Evolutionary conservation across 2,329 filamentous ascomycete species (phyloP).

Genomic region (Stylonectria norvegica): DNA sequence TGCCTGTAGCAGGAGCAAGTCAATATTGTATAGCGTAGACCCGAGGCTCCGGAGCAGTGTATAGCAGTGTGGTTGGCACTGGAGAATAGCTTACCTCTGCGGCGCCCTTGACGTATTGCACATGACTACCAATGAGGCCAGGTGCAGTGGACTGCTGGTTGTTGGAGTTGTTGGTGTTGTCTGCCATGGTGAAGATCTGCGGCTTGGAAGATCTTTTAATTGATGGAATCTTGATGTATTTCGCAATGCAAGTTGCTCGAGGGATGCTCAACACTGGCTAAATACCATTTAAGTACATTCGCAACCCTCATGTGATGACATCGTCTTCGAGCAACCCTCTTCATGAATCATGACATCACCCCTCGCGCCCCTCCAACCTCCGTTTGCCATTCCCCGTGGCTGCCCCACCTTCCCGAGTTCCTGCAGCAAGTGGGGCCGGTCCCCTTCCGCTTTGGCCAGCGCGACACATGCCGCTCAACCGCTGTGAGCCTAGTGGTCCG

Average conservation of each 20-base stretch:
- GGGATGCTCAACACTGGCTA: neutral
- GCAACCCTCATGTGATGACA: conserved; percentile 25
- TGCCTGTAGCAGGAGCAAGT: conserved; percentile 37
- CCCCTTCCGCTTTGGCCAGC: conserved; percentile 12
- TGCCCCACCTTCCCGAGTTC: neutral
- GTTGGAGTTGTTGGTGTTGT: conserved; percentile 27
- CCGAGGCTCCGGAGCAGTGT: too few relatives aligned
- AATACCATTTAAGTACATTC: conserved; percentile 20
- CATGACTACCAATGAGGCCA: conserved; percentile 61
- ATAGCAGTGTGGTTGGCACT: neutral
- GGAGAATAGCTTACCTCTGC: conserved; percentile 51
- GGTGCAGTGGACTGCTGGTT: conserved; percentile 40
- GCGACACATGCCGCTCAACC: conserved; percentile 10
- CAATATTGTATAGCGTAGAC: neutral
- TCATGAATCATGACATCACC: conserved; percentile 28
- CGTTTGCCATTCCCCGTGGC: conserved; percentile 1
- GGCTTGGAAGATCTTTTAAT: too few relatives aligned
- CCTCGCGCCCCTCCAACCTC: neutral
- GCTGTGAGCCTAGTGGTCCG: conserved; percentile 10
- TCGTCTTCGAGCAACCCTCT: conserved; percentile 17
- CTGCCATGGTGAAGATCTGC: conserved; percentile 24
- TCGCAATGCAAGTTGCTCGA: conserved; percentile 5
- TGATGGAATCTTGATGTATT: too few relatives aligned
- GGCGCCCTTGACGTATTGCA: conserved; percentile 66
- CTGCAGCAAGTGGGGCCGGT: conserved; percentile 1